Evolutionary conservation across 2,329 filamentous ascomycete genomes (phyloP).

Genomic region (Xylaria sp.): DNA sequence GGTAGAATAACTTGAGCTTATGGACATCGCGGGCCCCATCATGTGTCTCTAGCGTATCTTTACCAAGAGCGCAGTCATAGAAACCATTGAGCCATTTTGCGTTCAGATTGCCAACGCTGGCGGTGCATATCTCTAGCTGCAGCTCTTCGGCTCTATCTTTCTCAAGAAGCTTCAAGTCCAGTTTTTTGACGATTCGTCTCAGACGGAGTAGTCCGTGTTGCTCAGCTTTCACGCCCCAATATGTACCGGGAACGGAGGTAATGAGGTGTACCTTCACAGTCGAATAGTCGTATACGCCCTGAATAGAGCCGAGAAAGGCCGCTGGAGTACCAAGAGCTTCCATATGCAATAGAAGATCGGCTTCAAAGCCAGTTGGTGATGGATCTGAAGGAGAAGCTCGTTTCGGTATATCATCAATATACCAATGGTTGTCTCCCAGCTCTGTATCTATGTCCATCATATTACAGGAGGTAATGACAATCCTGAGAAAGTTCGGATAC

Average conservation of each 20-base stretch:
- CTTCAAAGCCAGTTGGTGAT: conserved; percentile 36
- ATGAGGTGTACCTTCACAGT: conserved; percentile 42
- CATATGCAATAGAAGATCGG: conserved; percentile 39
- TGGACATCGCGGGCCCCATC: conserved; percentile 27
- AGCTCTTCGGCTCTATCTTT: conserved; percentile 34
- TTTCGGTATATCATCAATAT: conserved; percentile 45
- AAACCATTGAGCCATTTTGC: conserved; percentile 43
- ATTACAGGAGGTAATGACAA: conserved; percentile 47
- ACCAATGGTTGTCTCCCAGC: conserved; percentile 46
- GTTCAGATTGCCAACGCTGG: conserved; percentile 41
- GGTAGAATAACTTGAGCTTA: conserved; percentile 42
- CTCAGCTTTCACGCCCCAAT: conserved; percentile 39
- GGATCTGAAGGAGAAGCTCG: conserved; percentile 1
- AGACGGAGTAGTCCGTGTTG: conserved; percentile 43
- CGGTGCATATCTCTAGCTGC: conserved; percentile 42
- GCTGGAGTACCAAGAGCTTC: conserved; percentile 38
- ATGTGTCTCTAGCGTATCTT: conserved; percentile 24
- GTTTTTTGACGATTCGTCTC: conserved; percentile 31
- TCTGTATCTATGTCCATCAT: conserved; percentile 46
- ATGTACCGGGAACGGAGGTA: conserved; percentile 42
- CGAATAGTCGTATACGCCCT: conserved; percentile 43
- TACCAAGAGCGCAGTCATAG: conserved; percentile 41
- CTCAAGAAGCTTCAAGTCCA: conserved; percentile 29
- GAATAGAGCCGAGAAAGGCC: conserved; percentile 40
- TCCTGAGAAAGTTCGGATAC: conserved; percentile 41